Evolutionary conservation across 768 basidiomycete species (phyloP), one percentile per base, ranked within the genome.

Genomic region (Terana coerulea): DNA sequence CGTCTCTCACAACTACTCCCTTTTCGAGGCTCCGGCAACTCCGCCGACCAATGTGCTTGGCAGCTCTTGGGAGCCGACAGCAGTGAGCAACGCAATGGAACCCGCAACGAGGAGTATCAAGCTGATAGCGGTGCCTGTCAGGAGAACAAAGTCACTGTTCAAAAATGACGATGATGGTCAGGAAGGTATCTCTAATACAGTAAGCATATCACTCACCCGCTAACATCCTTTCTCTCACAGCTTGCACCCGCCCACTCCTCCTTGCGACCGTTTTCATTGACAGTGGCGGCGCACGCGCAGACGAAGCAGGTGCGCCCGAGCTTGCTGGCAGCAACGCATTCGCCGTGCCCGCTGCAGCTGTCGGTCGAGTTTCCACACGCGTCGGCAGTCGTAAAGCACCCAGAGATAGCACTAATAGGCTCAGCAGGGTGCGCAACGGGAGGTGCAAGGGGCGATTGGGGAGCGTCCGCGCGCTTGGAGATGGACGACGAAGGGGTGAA

Each of bases 191-290:
- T 34, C 9, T 9, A 15, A 51, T 36, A 44, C 21, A 21, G 37
- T 14, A 12, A 33, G n/a, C 1, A 29, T 21, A 19, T 9, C 12
- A 80, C 87, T 54, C 61, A 90, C 90, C 80, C 81, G 73, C 87
- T 91, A 42, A 92, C 69, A 61, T 93, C 91, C 67, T 81, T 83
- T 56, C 83, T 77, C 72, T 91, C 82, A 58, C 91, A 93, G 55
- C 73, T 78, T 47, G 78, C 75, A 4, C 91, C 91, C 1, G 77
- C 89, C 90, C 91, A 93, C 28, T 66, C 68, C 55, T 83, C 77
- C 3, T 75, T 80, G 64, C 81, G 75, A n/a, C 81, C 76, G 22
- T 72, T 66, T 9, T 75, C 74, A 49, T 76, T 69, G 41, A 75
- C 76, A 9, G 80, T 84, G 24, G 67, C 71, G 1, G 55, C 47